Evolutionary conservation across 352 stramenopile species (phyloP).

Genomic region (Globisporangium emineosum): DNA sequence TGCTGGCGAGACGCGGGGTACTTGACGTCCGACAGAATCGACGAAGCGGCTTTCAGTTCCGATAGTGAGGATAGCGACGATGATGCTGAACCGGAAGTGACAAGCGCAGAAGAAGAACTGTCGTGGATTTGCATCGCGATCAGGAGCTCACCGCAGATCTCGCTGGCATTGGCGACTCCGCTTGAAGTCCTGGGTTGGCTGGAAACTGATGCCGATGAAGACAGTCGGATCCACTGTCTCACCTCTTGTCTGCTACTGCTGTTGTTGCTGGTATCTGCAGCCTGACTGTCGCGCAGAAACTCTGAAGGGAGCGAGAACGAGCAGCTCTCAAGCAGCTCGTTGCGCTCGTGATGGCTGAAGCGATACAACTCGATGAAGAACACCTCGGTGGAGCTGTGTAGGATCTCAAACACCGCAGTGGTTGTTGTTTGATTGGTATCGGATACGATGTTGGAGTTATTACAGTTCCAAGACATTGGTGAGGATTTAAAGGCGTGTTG

Average conservation of each 20-base stretch:
- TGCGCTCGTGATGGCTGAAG: constrained; percentile 14
- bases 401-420: neutral
- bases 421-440: neutral
- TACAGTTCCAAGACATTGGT: neutral
- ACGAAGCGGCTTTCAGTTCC: neutral
- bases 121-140: neutral
- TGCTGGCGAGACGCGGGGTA: neutral
- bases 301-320: constrained; percentile 5
- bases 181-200: neutral
- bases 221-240: neutral
- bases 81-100: neutral
- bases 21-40: constrained; percentile 7
- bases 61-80: neutral
- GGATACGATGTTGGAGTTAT: neutral
- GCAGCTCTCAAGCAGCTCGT: constrained; percentile 6
- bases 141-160: neutral
- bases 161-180: neutral
- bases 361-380: constrained; percentile 17
- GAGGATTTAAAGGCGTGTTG: neutral
- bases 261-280: neutral
- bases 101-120: neutral
- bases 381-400: constrained; percentile 1
- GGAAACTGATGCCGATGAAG: neutral
- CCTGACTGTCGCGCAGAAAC: neutral
- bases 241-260: neutral